Evolutionary conservation across 2,329 filamentous ascomycete species (phyloP).

Genomic region (Didymella pinodella): DNA sequence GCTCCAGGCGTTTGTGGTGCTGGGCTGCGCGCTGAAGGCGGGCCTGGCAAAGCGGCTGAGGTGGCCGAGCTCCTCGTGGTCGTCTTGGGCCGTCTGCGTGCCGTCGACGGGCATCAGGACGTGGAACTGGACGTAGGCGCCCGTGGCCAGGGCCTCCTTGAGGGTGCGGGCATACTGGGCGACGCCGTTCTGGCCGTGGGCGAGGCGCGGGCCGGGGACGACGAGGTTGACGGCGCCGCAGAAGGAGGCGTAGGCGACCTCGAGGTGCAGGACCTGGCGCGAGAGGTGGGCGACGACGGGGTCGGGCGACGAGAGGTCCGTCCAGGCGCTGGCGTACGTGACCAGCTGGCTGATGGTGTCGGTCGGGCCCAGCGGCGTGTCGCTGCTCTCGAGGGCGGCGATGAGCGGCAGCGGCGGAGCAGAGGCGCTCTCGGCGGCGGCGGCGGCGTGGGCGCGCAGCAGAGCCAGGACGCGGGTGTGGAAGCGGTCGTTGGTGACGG

Average conservation of each 20-base stretch:
- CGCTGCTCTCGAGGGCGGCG: constrained; percentile 76
- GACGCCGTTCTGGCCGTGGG: constrained; percentile 64
- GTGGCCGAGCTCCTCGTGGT: constrained; percentile 60
- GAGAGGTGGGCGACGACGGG: constrained; percentile 86
- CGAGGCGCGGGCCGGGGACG: constrained; percentile 76
- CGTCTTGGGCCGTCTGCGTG: constrained; percentile 63
- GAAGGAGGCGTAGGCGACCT: constrained; percentile 94
- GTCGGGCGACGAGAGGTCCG: constrained; percentile 84
- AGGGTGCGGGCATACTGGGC: constrained; percentile 85
- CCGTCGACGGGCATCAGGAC: constrained; percentile 86
- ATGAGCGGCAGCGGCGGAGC: constrained; percentile 56
- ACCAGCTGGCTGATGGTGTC: constrained; percentile 76
- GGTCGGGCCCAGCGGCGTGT: constrained; percentile 76
- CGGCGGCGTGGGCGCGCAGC: constrained; percentile 64
- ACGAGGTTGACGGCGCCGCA: constrained; percentile 87
- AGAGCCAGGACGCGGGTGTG: constrained; percentile 71
- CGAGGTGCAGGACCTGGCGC: constrained; percentile 86
- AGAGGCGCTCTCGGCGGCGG: constrained; percentile 58
- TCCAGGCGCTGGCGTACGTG: constrained; percentile 87
- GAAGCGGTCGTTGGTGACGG: constrained; percentile 79
- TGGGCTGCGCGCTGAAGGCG: constrained; percentile 46
- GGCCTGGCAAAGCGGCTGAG: constrained; percentile 59
- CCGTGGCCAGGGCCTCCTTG: constrained; percentile 77
- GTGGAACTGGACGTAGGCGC: constrained; percentile 78
- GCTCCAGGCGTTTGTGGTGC: constrained; percentile 70